A percentile compares a stretch with the other conserved stretches of the same genome.
phyloP scores from a whole-genome alignment of 2,329 filamentous ascomycete species.

The Chaetomium strumarium region DNA sequence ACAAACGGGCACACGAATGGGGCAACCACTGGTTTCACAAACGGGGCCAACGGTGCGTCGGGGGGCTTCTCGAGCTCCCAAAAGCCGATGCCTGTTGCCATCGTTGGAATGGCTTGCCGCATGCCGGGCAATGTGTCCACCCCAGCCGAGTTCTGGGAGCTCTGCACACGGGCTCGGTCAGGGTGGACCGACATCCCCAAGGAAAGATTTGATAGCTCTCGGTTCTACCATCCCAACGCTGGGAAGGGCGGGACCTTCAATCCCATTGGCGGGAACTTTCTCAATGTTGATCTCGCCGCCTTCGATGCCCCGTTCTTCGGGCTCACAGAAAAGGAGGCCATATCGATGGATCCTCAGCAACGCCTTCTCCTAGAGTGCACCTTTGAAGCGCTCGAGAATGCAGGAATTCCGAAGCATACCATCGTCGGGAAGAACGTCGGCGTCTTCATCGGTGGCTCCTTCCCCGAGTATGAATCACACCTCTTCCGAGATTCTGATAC shows the following conservation, averaged over 20 bases:
- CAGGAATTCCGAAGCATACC: conserved; percentile 42
- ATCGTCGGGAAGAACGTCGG: conserved; percentile 44
- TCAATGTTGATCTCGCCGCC: conserved; percentile 40
- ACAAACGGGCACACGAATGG: conserved; percentile 26
- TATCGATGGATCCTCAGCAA: conserved; percentile 51
- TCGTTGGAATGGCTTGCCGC: conserved; percentile 44
- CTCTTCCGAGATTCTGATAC: conserved; percentile 40
- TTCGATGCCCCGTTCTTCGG: conserved; percentile 51
- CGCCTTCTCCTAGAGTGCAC: conserved; percentile 47
- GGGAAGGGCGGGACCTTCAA: conserved; percentile 38
- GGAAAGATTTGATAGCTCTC: conserved; percentile 40
- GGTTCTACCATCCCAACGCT: conserved; percentile 38
- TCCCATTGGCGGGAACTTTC: conserved; percentile 35
- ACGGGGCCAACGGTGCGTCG: conserved; percentile 2
- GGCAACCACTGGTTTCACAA: conserved; percentile 19
- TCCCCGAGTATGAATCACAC: conserved; percentile 44
- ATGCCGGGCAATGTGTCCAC: conserved; percentile 39
- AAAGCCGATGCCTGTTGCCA: conserved; percentile 38
- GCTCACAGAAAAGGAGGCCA: conserved; percentile 45
- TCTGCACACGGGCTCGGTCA: conserved; percentile 36
- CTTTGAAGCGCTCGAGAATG: conserved; percentile 50
- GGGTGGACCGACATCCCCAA: conserved; percentile 39
- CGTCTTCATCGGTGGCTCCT: conserved; percentile 44
- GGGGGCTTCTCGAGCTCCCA: conserved; percentile 10
- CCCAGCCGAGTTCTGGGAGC: conserved; percentile 41